Percentiles rank a stretch among this genome's conserved stretches.
These are phyloP conservation scores for Hypoxylon fuscum DNA, from an alignment of 495 filamentous ascomycete species.

Conservation along the genomic window DNA sequence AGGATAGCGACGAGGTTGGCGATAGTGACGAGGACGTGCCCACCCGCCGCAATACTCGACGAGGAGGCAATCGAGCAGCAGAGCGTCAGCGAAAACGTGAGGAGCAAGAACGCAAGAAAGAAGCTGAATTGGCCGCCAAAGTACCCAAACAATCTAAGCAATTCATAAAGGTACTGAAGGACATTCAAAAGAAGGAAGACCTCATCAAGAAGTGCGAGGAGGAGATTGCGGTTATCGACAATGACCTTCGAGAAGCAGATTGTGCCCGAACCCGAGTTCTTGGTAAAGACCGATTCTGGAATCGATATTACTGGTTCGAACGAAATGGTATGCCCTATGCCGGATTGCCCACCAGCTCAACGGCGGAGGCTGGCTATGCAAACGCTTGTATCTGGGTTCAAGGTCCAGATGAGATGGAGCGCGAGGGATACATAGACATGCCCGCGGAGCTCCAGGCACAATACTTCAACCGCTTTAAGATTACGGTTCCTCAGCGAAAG, in stretches of 20 bases:
- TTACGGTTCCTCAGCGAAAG: slow-evolving; percentile 86
- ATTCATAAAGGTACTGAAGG: slow-evolving; percentile 84
- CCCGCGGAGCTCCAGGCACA: slow-evolving; percentile 68
- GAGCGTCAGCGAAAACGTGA: slow-evolving; percentile 88
- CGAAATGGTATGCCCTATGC: slow-evolving; percentile 97
- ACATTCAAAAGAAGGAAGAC: slow-evolving; percentile 85
- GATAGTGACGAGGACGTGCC: slow-evolving; percentile 72
- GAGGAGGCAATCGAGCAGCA: slow-evolving; percentile 77
- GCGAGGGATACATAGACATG: slow-evolving; percentile 81
- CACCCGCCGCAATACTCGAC: slow-evolving; percentile 75
- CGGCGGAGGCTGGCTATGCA: slow-evolving; percentile 84
- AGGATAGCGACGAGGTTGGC: slow-evolving; percentile 68
- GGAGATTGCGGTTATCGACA: slow-evolving; percentile 83
- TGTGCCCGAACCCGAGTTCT: slow-evolving; percentile 88
- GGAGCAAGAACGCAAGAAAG: slow-evolving; percentile 80
- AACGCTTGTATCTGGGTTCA: slow-evolving; percentile 97
- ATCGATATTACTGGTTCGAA: slow-evolving; percentile 99
- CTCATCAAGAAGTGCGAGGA: slow-evolving; percentile 81
- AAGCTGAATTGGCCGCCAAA: slow-evolving; percentile 83
- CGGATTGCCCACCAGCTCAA: slow-evolving; percentile 88
- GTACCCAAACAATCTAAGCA: slow-evolving; percentile 82
- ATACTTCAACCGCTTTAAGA: slow-evolving; percentile 72
- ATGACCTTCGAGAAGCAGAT: slow-evolving; percentile 91
- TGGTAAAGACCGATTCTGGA: slow-evolving; percentile 95
- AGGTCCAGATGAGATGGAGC: slow-evolving; percentile 89